These are phyloP conservation scores for Sodiomyces alkalinus DNA, from an alignment of 2,329 filamentous ascomycete genomes.

Conservation along the genomic window DNA sequence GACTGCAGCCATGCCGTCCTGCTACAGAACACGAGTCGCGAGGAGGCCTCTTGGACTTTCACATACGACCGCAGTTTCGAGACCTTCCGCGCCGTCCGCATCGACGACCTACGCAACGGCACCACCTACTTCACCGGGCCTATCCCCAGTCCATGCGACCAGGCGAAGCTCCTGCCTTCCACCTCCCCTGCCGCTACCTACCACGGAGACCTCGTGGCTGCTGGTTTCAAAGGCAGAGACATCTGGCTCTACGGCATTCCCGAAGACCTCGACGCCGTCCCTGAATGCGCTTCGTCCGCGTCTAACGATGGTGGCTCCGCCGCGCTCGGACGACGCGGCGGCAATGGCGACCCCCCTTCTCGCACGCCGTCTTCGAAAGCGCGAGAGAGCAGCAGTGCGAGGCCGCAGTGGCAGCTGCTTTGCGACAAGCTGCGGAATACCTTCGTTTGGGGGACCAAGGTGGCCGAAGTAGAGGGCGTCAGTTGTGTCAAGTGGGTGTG, in stretches of 20 bases:
- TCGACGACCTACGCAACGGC: conserved; percentile 60
- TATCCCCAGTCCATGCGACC: conserved; percentile 31
- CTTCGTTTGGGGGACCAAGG: conserved; percentile 50
- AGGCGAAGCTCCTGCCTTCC: conserved; percentile 48
- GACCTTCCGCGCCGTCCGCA: conserved; percentile 61
- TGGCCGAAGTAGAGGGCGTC: conserved; percentile 50
- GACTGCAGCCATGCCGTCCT: conserved; percentile 66
- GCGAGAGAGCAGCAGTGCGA: conserved; percentile 15
- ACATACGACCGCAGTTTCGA: conserved; percentile 65
- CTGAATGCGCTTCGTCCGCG: conserved; percentile 21
- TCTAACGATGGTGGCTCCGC: conserved; percentile 13
- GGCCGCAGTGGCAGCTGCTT: conserved; percentile 53
- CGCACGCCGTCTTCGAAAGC: conserved; percentile 20
- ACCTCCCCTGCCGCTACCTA: conserved; percentile 56
- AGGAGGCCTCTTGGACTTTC: conserved; percentile 62
- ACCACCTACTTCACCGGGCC: conserved; percentile 70
- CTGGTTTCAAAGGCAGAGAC: conserved; percentile 57
- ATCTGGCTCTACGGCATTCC: conserved; percentile 72
- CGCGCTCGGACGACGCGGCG: conserved; percentile 20
- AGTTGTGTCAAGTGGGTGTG: conserved; percentile 60
- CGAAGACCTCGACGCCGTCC: conserved; percentile 50
- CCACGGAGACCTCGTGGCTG: conserved; percentile 55
- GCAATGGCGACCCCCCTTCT: conserved; percentile 25
- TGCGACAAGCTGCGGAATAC: conserved; percentile 56
- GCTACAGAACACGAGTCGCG: conserved; percentile 42